These are phyloP conservation scores for Hemileccinum rubropunctum DNA, from an alignment of 768 basidiomycete species.

Conservation along the genomic window DNA sequence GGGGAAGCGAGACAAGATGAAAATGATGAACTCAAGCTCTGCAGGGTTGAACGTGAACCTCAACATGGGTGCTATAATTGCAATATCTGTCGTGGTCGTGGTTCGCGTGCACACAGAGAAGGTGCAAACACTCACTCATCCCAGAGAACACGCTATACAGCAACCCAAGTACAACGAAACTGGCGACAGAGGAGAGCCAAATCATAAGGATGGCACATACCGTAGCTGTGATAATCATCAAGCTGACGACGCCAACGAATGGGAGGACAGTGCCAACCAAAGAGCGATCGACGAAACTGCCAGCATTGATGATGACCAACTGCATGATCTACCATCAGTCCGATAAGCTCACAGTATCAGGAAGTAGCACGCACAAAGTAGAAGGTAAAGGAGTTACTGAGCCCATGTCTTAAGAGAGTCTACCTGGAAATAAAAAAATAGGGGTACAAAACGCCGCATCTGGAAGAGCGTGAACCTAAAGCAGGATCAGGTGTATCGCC, in stretches of 20 bases:
- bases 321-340: conserved; percentile 11
- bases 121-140: conserved; percentile 26
- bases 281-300: conserved; percentile 47
- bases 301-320: conserved; percentile 46
- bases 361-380: conserved; percentile 40
- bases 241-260: conserved; percentile 42
- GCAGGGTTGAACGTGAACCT: conserved; percentile 38
- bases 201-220: conserved; percentile 38
- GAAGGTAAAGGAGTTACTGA: conserved; percentile 41
- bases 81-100: conserved; percentile 28
- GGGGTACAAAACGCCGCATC: conserved; percentile 45
- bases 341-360: neutral
- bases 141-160: conserved; percentile 48
- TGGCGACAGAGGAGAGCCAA: conserved; percentile 33
- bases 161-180: conserved; percentile 38
- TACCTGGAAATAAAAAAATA: conserved; percentile 59
- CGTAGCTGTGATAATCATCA: conserved; percentile 34
- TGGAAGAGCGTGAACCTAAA: conserved; percentile 29
- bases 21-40: conserved; percentile 42
- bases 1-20: neutral
- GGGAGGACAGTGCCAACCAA: conserved; percentile 40
- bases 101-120: neutral
- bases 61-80: conserved; percentile 37
- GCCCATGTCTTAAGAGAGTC: conserved; percentile 49
- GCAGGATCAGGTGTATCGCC: neutral